Conservation (phyloP, 1,284 basidiomycete species). For the Anthracocystis setariae region DNA sequence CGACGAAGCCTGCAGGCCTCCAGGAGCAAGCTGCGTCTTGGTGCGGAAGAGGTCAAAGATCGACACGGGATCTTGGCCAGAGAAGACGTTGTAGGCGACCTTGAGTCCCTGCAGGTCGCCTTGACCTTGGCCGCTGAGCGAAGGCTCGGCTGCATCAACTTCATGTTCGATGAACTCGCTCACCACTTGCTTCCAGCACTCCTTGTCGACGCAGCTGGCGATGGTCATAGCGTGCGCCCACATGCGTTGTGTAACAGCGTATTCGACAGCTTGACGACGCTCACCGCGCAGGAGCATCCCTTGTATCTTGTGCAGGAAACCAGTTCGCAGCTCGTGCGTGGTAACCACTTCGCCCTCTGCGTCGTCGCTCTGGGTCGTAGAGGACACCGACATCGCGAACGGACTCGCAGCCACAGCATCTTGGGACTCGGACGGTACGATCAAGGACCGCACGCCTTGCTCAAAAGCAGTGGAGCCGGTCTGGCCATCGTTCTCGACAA, state of each 20-base stretch:
- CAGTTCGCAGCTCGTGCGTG: constrained; percentile 51
- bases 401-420: constrained; percentile 5
- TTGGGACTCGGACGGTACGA: constrained; percentile 27
- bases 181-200: constrained; percentile 90
- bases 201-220: constrained; percentile 89
- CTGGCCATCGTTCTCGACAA: constrained; percentile 64
- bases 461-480: constrained; percentile 47
- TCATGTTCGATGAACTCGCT: constrained; percentile 85
- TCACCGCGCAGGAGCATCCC: constrained; percentile 74
- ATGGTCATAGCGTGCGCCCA: constrained; percentile 98
- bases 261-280: constrained; percentile 84
- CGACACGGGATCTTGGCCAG: constrained; percentile 55
- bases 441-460: constrained; percentile 35
- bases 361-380: constrained; percentile 5
- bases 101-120: constrained; percentile 60
- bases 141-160: constrained; percentile 68
- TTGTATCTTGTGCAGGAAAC: constrained; percentile 62
- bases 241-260: constrained; percentile 84
- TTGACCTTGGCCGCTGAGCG: constrained; percentile 17
- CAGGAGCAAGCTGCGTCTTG: constrained; percentile 47
- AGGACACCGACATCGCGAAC: constrained; percentile 33
- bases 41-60: constrained; percentile 60
- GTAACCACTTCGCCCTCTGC: constrained; percentile 39
- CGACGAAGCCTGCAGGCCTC: constrained; percentile 22
- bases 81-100: constrained; percentile 64